Percentiles rank a stretch among this genome's conserved stretches.
Evolutionary conservation across 495 filamentous ascomycete genomes (phyloP).

Genomic region (Pyronema domesticum): DNA sequence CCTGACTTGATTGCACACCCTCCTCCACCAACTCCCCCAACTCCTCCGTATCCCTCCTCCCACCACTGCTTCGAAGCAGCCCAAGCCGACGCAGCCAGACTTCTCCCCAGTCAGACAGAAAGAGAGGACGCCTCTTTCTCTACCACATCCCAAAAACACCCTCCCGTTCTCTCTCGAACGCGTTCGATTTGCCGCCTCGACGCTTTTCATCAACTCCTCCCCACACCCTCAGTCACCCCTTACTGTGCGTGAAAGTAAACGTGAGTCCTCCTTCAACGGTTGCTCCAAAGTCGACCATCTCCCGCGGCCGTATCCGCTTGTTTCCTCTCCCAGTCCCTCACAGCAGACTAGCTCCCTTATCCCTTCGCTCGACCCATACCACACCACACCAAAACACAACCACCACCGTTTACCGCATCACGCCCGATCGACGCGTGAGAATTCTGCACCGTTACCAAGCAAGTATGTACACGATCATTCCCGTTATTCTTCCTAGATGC

Average conservation of each 20-base stretch:
- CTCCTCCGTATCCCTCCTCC: background rate
- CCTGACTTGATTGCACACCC: background rate
- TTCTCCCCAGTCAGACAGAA: background rate
- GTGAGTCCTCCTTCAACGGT: background rate
- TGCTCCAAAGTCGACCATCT: background rate
- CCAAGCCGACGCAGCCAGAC: no score
- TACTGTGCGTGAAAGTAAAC: no score
- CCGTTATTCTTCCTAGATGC: background rate
- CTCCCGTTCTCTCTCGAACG: background rate
- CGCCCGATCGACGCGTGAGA: background rate
- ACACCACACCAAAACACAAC: background rate
- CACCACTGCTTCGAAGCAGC: no score
- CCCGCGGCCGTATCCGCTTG: background rate
- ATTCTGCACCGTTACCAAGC: background rate
- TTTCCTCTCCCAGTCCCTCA: background rate
- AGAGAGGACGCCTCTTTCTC: background rate
- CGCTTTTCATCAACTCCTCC: background rate
- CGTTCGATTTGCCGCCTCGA: background rate
- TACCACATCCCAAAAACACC: background rate
- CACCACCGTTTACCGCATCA: background rate
- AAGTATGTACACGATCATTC: background rate
- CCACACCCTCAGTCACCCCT: background rate
- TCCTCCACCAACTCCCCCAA: background rate
- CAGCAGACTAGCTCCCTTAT: background rate
- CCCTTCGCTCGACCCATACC: background rate